These are phyloP conservation scores for Lasiosphaeris hirsuta DNA, from an alignment of 495 filamentous ascomycete genomes.

Conservation along the genomic window DNA sequence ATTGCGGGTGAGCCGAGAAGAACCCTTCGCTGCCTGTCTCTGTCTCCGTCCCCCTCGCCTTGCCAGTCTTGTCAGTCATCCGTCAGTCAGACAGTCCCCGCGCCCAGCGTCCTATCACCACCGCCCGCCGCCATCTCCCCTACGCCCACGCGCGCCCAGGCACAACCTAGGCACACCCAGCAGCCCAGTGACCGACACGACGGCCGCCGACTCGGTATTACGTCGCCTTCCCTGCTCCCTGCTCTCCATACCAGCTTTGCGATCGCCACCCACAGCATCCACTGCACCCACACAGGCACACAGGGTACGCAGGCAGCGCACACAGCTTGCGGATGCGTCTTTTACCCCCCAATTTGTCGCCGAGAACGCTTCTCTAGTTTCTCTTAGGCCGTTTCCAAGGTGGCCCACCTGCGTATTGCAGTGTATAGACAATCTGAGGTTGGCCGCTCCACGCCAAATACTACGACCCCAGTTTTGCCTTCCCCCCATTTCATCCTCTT, in stretches of 20 bases:
- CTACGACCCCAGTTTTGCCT: slow-evolving; percentile 25
- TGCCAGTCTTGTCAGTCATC: too few species aligned
- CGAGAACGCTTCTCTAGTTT: slow-evolving; percentile 25
- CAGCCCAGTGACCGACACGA: background rate
- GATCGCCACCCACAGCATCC: too few species aligned
- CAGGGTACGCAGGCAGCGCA: too few species aligned
- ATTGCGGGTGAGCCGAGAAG: slow-evolving; percentile 22
- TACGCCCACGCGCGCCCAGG: background rate
- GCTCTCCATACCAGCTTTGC: background rate
- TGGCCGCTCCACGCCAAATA: slow-evolving; percentile 14
- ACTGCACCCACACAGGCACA: too few species aligned
- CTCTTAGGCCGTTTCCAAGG: slow-evolving; percentile 13
- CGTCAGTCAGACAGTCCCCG: too few species aligned
- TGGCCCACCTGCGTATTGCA: slow-evolving; percentile 15
- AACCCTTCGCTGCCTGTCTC: background rate
- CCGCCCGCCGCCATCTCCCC: too few species aligned
- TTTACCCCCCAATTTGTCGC: slow-evolving; percentile 31
- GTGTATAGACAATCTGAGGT: slow-evolving; percentile 4
- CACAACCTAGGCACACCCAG: slow-evolving; percentile 1
- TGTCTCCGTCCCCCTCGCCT: background rate
- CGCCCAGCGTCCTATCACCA: too few species aligned
- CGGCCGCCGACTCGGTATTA: slow-evolving; percentile 6
- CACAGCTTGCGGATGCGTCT: slow-evolving; percentile 2
- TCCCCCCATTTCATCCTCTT: slow-evolving; percentile 17
- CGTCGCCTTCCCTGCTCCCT: slow-evolving; percentile 15